A percentile compares a stretch with the other conserved stretches of the same genome.
Evolutionary conservation across 2,329 filamentous ascomycete genomes (phyloP).

Genomic region (Fonsecaea nubica): DNA sequence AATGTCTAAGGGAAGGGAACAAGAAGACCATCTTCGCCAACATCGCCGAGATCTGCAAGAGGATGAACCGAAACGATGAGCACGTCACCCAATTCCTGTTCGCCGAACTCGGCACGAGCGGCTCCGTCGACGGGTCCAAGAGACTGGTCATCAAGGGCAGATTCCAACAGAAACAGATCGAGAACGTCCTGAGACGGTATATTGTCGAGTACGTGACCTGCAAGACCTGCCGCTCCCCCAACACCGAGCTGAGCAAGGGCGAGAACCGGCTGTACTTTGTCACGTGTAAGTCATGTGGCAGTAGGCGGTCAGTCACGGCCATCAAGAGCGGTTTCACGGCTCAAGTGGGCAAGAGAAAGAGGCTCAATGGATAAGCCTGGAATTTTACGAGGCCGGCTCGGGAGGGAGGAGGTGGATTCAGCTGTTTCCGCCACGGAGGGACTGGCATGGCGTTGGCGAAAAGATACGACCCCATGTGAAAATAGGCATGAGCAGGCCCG

Average conservation of each 20-base stretch:
- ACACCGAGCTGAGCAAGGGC: slow-evolving; percentile 96
- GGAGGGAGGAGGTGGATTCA: background rate
- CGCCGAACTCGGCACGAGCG: slow-evolving; percentile 95
- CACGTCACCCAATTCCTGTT: slow-evolving; percentile 97
- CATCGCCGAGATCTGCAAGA: slow-evolving; percentile 97
- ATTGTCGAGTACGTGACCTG: slow-evolving; percentile 90
- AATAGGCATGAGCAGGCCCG: slow-evolving; percentile 1
- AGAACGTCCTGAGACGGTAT: slow-evolving; percentile 94
- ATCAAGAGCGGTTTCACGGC: slow-evolving; percentile 99
- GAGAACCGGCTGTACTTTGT: slow-evolving; percentile 99
- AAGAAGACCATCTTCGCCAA: slow-evolving; percentile 99
- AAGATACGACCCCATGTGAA: background rate
- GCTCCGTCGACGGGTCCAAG: slow-evolving; percentile 90
- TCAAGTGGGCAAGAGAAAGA: slow-evolving; percentile 98
- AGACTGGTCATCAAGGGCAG: slow-evolving; percentile 98
- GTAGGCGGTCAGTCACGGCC: slow-evolving; percentile 85
- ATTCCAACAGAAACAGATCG: slow-evolving; percentile 99
- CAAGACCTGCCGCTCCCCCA: slow-evolving; percentile 95
- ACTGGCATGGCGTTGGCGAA: background rate
- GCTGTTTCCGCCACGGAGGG: background rate
- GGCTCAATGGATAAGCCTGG: slow-evolving; percentile 75
- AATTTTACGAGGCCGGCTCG: background rate
- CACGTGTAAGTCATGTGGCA: slow-evolving; percentile 88
- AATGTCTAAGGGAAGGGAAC: slow-evolving; percentile 99
- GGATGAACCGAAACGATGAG: slow-evolving; percentile 98